A percentile compares a stretch with the other conserved stretches of the same genome.
Evolutionary conservation across 768 basidiomycete species (phyloP).

Genomic region (Auricularia heimuer): DNA sequence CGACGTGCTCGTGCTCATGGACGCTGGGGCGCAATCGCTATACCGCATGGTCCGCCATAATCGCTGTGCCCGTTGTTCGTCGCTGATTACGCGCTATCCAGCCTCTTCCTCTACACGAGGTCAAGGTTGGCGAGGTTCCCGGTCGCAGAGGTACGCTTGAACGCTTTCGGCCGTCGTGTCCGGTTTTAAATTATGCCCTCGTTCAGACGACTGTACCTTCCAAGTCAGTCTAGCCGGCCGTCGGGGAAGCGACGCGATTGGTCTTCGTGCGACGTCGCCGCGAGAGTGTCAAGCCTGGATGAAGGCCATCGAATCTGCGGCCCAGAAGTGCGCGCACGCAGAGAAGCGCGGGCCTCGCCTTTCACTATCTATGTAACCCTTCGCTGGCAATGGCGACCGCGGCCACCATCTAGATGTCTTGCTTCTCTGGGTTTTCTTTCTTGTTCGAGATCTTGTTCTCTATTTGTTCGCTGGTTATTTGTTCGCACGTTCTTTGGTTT

Average conservation of each 20-base stretch:
- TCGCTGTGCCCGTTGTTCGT: not conserved
- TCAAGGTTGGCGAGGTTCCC: slow-evolving; percentile 44
- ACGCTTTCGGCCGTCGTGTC: not conserved
- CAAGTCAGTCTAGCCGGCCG: slow-evolving; percentile 52
- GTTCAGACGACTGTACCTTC: slow-evolving; percentile 58
- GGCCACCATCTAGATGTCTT: no score
- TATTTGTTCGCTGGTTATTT: no score
- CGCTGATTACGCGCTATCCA: slow-evolving; percentile 17
- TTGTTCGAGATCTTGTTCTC: no score
- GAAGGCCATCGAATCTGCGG: slow-evolving; percentile 34
- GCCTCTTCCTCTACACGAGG: slow-evolving; percentile 69
- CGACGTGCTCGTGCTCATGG: slow-evolving; percentile 81
- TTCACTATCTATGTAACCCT: not conserved
- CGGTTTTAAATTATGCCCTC: no score
- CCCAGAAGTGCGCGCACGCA: not conserved
- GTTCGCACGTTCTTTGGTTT: no score
- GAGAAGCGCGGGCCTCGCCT: not conserved
- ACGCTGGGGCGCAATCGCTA: slow-evolving; percentile 54
- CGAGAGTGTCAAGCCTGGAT: slow-evolving; percentile 52
- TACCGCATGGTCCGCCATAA: slow-evolving; percentile 66
- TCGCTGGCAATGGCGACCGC: no score
- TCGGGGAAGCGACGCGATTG: slow-evolving; percentile 37
- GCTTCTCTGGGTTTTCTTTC: no score
- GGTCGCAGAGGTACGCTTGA: slow-evolving; percentile 36
- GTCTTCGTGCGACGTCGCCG: slow-evolving; percentile 44